phyloP scores from a whole-genome alignment of 2,329 filamentous ascomycete genomes.

The Penicillium thymicola region DNA sequence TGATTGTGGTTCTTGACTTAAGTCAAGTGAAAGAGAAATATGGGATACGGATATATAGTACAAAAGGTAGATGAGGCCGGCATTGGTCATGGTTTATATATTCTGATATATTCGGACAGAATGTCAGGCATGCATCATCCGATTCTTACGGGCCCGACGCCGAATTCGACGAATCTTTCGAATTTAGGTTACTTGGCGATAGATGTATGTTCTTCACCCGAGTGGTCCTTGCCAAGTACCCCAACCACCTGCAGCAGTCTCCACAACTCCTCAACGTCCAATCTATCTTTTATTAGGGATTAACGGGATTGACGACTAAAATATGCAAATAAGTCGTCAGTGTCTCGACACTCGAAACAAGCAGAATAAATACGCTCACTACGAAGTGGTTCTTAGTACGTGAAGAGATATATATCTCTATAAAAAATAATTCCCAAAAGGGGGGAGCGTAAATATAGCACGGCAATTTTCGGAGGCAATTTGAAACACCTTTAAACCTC shows the following conservation, averaged over 20 bases:
- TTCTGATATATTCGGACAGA: background rate
- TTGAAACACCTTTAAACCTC: background rate
- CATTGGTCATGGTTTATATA: background rate
- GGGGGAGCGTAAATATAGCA: background rate
- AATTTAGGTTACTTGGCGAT: conserved; percentile 2
- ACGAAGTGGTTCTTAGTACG: too few species aligned
- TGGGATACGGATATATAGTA: background rate
- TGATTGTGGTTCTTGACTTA: background rate
- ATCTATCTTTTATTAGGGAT: background rate
- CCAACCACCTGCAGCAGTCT: background rate
- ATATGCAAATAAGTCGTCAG: background rate
- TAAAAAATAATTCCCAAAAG: background rate
- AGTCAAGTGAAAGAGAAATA: background rate
- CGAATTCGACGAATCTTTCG: background rate
- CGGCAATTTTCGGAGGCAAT: background rate
- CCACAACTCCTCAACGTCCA: background rate
- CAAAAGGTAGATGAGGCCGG: background rate
- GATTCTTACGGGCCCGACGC: background rate
- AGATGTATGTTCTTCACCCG: background rate
- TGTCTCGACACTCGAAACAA: background rate
- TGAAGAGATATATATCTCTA: background rate
- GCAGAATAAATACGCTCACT: background rate
- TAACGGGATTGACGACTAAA: too few species aligned
- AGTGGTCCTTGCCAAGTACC: background rate
- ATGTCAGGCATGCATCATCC: background rate